These are phyloP conservation scores for Aurantiochytrium sp. DNA, from an alignment of 108 stramenopile species.

Conservation along the genomic window DNA sequence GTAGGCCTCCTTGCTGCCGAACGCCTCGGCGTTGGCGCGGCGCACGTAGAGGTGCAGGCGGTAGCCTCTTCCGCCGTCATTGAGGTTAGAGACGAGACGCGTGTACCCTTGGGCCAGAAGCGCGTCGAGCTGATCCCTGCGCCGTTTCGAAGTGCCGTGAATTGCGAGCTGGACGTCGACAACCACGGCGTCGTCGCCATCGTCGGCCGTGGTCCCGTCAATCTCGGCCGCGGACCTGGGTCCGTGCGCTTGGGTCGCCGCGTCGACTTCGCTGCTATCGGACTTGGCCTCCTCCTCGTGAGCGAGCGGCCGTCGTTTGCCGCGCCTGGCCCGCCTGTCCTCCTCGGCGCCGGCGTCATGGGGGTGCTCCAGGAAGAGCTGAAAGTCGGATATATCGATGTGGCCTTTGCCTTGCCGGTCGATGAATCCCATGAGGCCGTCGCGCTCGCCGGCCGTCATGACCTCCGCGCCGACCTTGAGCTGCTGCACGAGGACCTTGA, in stretches of 20 bases:
- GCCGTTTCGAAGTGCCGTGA: neutral
- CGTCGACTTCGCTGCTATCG: neutral
- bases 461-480: neutral
- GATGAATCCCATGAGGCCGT: neutral
- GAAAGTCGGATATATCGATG: slow-evolving; percentile 7
- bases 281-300: neutral
- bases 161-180: neutral
- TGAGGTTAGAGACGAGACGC: neutral
- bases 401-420: neutral
- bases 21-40: neutral
- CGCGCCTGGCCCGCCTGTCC: too few species aligned
- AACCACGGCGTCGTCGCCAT: neutral
- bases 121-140: neutral
- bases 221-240: too few species aligned
- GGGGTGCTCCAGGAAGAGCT: neutral
- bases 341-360: too few species aligned
- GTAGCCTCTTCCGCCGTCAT: neutral
- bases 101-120: neutral
- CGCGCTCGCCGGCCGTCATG: neutral
- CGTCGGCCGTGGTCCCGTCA: too few species aligned
- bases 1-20: neutral
- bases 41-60: neutral
- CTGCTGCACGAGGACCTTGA: neutral
- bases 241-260: too few species aligned
- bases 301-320: too few species aligned